These are phyloP conservation scores for Zymoseptoria crescenta DNA, from an alignment of 2,329 filamentous ascomycete genomes.

Conservation along the genomic window DNA sequence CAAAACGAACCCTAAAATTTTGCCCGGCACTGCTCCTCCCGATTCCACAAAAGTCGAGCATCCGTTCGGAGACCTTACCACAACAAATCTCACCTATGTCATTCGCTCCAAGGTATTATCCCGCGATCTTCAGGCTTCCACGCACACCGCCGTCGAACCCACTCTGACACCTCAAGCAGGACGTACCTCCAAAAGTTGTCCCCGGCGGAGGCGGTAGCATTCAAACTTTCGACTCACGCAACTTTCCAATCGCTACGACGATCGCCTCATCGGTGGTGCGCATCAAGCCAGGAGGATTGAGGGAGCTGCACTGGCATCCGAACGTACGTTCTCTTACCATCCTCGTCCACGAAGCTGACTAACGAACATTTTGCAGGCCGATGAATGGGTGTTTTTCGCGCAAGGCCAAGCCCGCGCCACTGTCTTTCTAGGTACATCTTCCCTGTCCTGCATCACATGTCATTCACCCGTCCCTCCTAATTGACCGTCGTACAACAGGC, in stretches of 20 bases:
- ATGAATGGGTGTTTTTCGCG: constrained; percentile 67
- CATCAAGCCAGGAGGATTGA: constrained; percentile 54
- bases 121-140: no score
- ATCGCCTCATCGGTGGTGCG: constrained; percentile 58
- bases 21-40: constrained; percentile 44
- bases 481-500: not conserved
- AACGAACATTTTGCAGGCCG: constrained; percentile 18
- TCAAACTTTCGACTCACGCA: constrained; percentile 55
- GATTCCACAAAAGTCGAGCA: constrained; percentile 43
- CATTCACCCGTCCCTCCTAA: not conserved
- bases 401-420: constrained; percentile 53
- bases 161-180: constrained; percentile 17
- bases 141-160: not conserved
- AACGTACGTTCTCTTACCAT: not conserved
- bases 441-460: not conserved
- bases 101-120: not conserved
- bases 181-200: constrained; percentile 24
- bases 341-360: not conserved
- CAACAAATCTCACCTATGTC: constrained; percentile 54
- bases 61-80: constrained; percentile 41
- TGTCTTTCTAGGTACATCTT: constrained; percentile 47
- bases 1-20: constrained; percentile 52
- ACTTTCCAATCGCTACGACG: constrained; percentile 59
- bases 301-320: constrained; percentile 64
- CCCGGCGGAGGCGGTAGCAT: constrained; percentile 54